These are phyloP conservation scores for Candida frijolesensis DNA, from an alignment of 1,139 yeast species.

Conservation along the genomic window DNA sequence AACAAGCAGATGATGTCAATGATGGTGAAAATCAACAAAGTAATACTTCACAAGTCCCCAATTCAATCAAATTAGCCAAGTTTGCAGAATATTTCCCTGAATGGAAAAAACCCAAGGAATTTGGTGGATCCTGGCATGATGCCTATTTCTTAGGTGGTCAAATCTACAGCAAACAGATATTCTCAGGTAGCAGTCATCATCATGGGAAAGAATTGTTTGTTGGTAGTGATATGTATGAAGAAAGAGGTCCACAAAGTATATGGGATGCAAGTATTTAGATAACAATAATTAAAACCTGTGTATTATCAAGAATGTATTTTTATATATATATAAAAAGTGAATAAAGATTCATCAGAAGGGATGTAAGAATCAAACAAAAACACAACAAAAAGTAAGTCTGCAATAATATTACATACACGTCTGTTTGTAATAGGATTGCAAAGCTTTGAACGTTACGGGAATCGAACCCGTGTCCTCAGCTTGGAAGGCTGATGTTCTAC, in stretches of 20 bases:
- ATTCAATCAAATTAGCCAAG: constrained; percentile 65
- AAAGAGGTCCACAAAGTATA: constrained; percentile 73
- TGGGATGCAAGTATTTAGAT: constrained; percentile 47
- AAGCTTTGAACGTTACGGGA: too few species aligned
- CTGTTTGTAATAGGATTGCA: too few species aligned
- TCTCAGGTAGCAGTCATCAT: constrained; percentile 59
- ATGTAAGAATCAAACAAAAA: too few species aligned
- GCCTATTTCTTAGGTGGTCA: constrained; percentile 82
- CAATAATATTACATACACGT: too few species aligned
- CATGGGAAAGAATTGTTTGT: constrained; percentile 68
- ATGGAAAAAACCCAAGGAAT: constrained; percentile 74
- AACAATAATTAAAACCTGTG: not conserved
- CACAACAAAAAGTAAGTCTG: too few species aligned
- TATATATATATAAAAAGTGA: too few species aligned
- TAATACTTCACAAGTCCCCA: constrained; percentile 68
- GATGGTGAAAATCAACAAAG: constrained; percentile 26
- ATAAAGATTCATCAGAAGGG: too few species aligned
- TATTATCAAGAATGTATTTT: too few species aligned
- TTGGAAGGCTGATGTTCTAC: too few species aligned
- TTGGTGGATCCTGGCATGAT: constrained; percentile 70
- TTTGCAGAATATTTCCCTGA: constrained; percentile 93
- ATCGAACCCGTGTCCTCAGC: too few species aligned
- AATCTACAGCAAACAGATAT: constrained; percentile 83
- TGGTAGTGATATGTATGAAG: constrained; percentile 72
- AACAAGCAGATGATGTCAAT: constrained; percentile 39